These are phyloP conservation scores for Escallonia herrerae DNA, from an alignment of 129 eudicot genomes.

Conservation along the genomic window DNA sequence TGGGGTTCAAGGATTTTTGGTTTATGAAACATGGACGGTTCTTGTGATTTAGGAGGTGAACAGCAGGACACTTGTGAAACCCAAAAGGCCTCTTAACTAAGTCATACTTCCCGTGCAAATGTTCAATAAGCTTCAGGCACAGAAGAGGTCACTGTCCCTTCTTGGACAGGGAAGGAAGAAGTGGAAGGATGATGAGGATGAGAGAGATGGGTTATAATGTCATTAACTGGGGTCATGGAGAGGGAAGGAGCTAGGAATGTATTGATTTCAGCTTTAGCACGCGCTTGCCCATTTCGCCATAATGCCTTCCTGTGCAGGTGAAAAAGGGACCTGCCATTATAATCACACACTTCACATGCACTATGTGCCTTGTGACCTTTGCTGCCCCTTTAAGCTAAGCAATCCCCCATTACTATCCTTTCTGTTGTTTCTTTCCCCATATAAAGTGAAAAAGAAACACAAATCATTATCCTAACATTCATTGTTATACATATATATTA, in stretches of 20 bases:
- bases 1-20: no score
- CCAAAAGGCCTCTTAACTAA: background rate
- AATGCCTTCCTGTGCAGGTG: slow-evolving; percentile 1
- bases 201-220: background rate
- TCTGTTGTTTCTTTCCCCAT: slow-evolving; percentile 5
- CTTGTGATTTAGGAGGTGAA: no score
- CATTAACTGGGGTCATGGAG: slow-evolving; percentile 17
- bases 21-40: no score
- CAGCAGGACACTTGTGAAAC: no score
- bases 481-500: background rate
- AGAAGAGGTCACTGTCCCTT: background rate
- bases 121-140: slow-evolving; percentile 4
- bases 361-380: slow-evolving; percentile 25
- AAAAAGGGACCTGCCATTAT: background rate
- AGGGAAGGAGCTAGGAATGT: slow-evolving; percentile 13
- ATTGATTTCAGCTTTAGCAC: slow-evolving; percentile 32
- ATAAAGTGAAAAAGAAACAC: background rate
- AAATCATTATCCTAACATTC: background rate
- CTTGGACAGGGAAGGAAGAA: background rate
- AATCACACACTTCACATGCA: slow-evolving; percentile 23
- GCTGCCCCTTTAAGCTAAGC: slow-evolving; percentile 56
- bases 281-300: slow-evolving; percentile 11
- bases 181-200: background rate
- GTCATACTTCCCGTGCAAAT: slow-evolving; percentile 2
- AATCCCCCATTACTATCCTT: slow-evolving; percentile 11